Conservation (phyloP, 2,329 filamentous ascomycete genomes). For the Fusarium sarcochroum region DNA sequence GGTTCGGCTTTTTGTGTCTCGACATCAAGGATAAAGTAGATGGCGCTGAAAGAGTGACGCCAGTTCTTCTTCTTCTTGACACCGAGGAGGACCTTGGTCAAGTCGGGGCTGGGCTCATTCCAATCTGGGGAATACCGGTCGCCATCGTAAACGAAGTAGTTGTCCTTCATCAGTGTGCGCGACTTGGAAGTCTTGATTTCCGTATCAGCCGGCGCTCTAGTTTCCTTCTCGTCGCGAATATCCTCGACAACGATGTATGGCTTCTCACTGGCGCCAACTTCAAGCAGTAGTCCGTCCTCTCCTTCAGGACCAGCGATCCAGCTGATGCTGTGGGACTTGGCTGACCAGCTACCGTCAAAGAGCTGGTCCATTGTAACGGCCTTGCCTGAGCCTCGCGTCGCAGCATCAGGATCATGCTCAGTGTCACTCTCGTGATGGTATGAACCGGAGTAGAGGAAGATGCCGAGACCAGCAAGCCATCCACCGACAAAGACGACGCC, state of each 20-base stretch:
- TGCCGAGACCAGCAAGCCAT: conserved; percentile 77
- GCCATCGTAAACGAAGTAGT: conserved; percentile 72
- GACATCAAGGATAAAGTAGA: conserved; percentile 95
- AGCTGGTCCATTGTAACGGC: conserved; percentile 81
- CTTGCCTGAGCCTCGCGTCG: conserved; percentile 75
- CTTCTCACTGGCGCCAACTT: conserved; percentile 74
- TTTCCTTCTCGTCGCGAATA: conserved; percentile 68
- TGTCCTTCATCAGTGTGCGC: conserved; percentile 81
- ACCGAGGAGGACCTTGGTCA: conserved; percentile 88
- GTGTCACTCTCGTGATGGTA: conserved; percentile 75
- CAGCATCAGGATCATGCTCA: conserved; percentile 78
- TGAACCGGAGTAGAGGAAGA: conserved; percentile 75
- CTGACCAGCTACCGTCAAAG: conserved; percentile 73
- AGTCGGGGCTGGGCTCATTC: conserved; percentile 83
- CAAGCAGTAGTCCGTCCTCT: conserved; percentile 88
- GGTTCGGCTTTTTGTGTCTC: conserved; percentile 82
- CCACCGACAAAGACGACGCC: conserved; percentile 72
- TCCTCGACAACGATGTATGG: conserved; percentile 90
- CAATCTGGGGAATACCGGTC: conserved; percentile 69
- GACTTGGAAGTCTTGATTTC: conserved; percentile 60
- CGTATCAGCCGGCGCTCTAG: conserved; percentile 53
- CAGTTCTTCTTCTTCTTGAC: conserved; percentile 82
- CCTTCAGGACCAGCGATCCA: conserved; percentile 83
- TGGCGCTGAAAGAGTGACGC: conserved; percentile 88
- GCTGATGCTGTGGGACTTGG: conserved; percentile 75